Percentiles rank a stretch among this genome's conserved stretches.
phyloP scores from a whole-genome alignment of 352 stramenopile species.

The Thraustotheca clavata region DNA sequence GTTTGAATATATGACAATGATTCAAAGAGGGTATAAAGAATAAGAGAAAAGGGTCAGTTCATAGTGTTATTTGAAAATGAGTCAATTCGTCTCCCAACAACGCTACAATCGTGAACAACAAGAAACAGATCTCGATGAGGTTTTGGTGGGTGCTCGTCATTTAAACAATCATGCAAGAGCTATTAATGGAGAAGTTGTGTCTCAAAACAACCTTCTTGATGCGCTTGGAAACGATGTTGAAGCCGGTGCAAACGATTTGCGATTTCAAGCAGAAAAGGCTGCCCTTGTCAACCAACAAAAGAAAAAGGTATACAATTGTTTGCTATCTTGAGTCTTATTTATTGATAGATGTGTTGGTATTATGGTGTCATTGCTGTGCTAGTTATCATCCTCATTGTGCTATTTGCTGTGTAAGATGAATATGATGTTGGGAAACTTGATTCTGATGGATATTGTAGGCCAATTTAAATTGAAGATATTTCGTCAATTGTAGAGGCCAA shows the following conservation, averaged over 20 bases:
- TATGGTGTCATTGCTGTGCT: constrained; percentile 62
- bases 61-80: too few relatives aligned
- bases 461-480: too few relatives aligned
- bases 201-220: constrained; percentile 78
- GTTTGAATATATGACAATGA: background rate
- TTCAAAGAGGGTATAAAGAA: background rate
- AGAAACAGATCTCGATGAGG: constrained; percentile 67
- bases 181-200: constrained; percentile 77
- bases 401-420: background rate
- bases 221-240: constrained; percentile 62
- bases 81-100: background rate
- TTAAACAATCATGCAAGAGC: constrained; percentile 76
- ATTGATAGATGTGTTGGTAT: constrained; percentile 48
- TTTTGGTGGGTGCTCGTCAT: constrained; percentile 62
- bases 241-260: constrained; percentile 45
- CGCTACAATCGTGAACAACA: constrained; percentile 28
- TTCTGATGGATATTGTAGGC: background rate
- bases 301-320: constrained; percentile 37
- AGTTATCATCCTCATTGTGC: constrained; percentile 42
- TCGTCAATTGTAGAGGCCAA: too few relatives aligned
- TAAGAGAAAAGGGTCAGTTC: too few relatives aligned
- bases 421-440: too few relatives aligned
- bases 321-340: background rate
- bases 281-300: constrained; percentile 60
- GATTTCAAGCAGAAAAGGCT: constrained; percentile 45